phyloP scores from a whole-genome alignment of 2,329 filamentous ascomycete species.

The Xylaria digitata region DNA sequence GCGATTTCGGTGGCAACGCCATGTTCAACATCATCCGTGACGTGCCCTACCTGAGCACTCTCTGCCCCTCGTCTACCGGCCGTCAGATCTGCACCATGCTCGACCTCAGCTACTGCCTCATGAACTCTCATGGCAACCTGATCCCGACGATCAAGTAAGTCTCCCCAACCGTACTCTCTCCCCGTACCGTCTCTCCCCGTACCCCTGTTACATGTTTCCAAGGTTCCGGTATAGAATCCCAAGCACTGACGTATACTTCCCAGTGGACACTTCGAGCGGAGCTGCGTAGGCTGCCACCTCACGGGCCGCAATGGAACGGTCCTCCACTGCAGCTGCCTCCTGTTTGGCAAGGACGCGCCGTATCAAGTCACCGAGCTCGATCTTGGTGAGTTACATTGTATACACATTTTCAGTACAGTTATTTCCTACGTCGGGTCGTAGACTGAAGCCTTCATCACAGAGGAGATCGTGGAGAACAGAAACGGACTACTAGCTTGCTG shows the following conservation, averaged over 20 bases:
- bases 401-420: neutral
- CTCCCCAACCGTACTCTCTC: neutral
- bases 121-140: constrained; percentile 36
- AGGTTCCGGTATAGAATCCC: neutral
- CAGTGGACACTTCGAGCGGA: constrained; percentile 37
- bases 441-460: constrained; percentile 17
- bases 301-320: constrained; percentile 30
- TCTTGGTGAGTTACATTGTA: constrained; percentile 30
- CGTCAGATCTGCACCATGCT: constrained; percentile 39
- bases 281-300: constrained; percentile 35
- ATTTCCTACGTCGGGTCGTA: neutral
- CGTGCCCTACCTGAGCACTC: constrained; percentile 33
- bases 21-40: constrained; percentile 30
- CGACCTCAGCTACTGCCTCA: constrained; percentile 38
- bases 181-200: too few relatives aligned
- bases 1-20: constrained; percentile 27
- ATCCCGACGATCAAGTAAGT: constrained; percentile 34
- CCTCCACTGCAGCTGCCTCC: constrained; percentile 34
- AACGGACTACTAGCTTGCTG: constrained; percentile 31
- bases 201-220: neutral
- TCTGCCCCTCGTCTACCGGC: constrained; percentile 26
- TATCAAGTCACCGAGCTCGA: constrained; percentile 31
- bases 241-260: constrained; percentile 1
- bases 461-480: constrained; percentile 28
- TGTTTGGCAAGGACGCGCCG: constrained; percentile 36